Percentiles rank a stretch among this genome's conserved stretches.
Conservation (phyloP, 1,284 basidiomycete genomes). For the Mycena sp. region DNA sequence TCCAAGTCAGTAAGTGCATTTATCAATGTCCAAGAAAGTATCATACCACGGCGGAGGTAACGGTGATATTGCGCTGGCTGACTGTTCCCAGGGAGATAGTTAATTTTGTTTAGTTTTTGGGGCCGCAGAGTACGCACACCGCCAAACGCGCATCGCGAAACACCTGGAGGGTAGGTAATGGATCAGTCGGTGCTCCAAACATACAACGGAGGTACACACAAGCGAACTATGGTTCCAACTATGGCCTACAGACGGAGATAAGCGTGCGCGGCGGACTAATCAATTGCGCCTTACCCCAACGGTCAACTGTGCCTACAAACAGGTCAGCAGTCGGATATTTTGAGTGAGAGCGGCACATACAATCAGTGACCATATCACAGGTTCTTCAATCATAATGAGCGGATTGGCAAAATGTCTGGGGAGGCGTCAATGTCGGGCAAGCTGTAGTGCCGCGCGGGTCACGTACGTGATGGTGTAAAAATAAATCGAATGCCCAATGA, state of each 20-base stretch:
- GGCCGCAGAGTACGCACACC: slow-evolving; percentile 56
- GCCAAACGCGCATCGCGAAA: slow-evolving; percentile 73
- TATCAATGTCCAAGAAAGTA: neutral
- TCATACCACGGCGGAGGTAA: slow-evolving; percentile 56
- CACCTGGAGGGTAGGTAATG: slow-evolving; percentile 48
- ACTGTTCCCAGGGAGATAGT: slow-evolving; percentile 44
- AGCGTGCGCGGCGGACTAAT: neutral
- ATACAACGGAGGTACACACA: slow-evolving; percentile 46
- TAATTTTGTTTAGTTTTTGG: neutral
- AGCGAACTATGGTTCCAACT: slow-evolving; percentile 61
- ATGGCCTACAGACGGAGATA: slow-evolving; percentile 47
- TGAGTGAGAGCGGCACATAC: slow-evolving; percentile 38
- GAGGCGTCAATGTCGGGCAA: too few species aligned
- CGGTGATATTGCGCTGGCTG: slow-evolving; percentile 56
- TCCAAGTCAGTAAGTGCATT: slow-evolving; percentile 36
- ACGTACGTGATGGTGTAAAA: slow-evolving; percentile 62
- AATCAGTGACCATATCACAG: slow-evolving; percentile 56
- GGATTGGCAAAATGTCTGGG: slow-evolving; percentile 57
- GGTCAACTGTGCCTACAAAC: slow-evolving; percentile 55
- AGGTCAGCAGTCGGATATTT: neutral
- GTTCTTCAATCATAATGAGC: slow-evolving; percentile 44
- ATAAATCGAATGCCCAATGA: slow-evolving; percentile 67
- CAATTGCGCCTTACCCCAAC: slow-evolving; percentile 51
- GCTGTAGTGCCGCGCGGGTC: too few species aligned
- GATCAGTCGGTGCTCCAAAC: neutral